phyloP scores from a whole-genome alignment of 495 filamentous ascomycete genomes.

The Tuber melanosporum region DNA sequence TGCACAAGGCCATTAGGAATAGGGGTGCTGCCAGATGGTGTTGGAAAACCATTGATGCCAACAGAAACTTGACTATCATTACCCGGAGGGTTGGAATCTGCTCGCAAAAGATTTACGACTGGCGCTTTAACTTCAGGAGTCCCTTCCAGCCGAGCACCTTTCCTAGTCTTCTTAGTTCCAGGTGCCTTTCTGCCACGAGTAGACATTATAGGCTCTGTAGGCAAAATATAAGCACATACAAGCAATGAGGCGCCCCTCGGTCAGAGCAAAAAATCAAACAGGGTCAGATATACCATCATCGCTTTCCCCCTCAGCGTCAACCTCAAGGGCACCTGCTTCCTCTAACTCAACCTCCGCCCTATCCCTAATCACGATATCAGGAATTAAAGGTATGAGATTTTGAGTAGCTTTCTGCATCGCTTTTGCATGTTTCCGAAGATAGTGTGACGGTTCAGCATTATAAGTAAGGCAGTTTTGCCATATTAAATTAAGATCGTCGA shows the following conservation, averaged over 20 bases:
- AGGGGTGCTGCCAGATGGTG: constrained; percentile 61
- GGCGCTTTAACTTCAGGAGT: constrained; percentile 61
- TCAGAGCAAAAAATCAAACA: constrained; percentile 24
- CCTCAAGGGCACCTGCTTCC: constrained; percentile 68
- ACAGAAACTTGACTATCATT: constrained; percentile 49
- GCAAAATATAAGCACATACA: constrained; percentile 28
- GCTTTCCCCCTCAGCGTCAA: constrained; percentile 79
- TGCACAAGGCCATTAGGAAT: constrained; percentile 33
- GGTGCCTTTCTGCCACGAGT: constrained; percentile 88
- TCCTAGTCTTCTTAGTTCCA: constrained; percentile 70
- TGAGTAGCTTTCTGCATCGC: constrained; percentile 96
- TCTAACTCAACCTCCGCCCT: constrained; percentile 95
- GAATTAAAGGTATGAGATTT: constrained; percentile 89
- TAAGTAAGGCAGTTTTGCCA: constrained; percentile 96
- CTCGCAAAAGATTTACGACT: constrained; percentile 48
- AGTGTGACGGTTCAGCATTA: constrained; percentile 82
- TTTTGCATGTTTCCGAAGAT: constrained; percentile 83
- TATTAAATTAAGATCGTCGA: constrained; percentile 85
- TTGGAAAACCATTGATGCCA: constrained; percentile 74
- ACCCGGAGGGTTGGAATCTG: constrained; percentile 57
- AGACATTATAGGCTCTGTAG: constrained; percentile 85
- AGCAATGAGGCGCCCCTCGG: constrained; percentile 6
- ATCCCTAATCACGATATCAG: constrained; percentile 80
- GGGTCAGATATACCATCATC: constrained; percentile 55
- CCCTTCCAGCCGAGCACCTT: constrained; percentile 69